Conservation (phyloP, 2,329 filamentous ascomycete genomes). For the Colletotrichum coccodes region DNA sequence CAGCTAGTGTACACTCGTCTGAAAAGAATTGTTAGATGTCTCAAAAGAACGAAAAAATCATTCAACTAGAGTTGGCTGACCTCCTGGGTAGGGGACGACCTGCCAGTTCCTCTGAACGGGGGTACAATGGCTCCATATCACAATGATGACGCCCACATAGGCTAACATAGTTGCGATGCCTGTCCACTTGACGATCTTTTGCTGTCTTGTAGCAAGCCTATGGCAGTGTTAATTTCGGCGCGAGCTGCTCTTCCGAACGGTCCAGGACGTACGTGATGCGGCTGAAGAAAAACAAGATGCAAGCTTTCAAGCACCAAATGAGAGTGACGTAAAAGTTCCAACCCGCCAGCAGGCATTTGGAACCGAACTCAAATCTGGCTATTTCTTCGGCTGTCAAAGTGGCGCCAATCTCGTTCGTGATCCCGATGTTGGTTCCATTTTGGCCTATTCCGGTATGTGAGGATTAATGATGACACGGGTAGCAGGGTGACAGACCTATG, state of each 20-base stretch:
- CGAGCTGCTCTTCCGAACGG: no score
- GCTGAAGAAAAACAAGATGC: slow-evolving; percentile 54
- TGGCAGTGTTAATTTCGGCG: no score
- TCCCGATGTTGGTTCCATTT: slow-evolving; percentile 50
- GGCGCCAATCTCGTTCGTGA: slow-evolving; percentile 43
- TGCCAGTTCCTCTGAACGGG: slow-evolving; percentile 52
- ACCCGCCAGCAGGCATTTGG: slow-evolving; percentile 45
- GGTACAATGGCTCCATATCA: slow-evolving; percentile 48
- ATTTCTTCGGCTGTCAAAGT: slow-evolving; percentile 43
- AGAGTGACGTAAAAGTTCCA: slow-evolving; percentile 54
- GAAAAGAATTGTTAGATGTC: not conserved
- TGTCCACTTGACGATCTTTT: slow-evolving; percentile 48
- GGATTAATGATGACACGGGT: not conserved
- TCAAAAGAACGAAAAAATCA: no score
- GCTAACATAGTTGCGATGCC: slow-evolving; percentile 41
- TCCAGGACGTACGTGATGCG: slow-evolving; percentile 57
- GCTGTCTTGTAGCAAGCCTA: slow-evolving; percentile 48
- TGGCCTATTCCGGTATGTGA: slow-evolving; percentile 38
- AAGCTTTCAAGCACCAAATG: slow-evolving; percentile 54
- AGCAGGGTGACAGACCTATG: not conserved
- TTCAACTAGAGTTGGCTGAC: slow-evolving; percentile 34
- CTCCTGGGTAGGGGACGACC: slow-evolving; percentile 51
- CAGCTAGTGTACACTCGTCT: slow-evolving; percentile 46
- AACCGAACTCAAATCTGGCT: slow-evolving; percentile 43
- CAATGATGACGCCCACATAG: slow-evolving; percentile 45